These are phyloP conservation scores for Coleophoma cylindrospora DNA, from an alignment of 2,329 filamentous ascomycete genomes.

Conservation along the genomic window DNA sequence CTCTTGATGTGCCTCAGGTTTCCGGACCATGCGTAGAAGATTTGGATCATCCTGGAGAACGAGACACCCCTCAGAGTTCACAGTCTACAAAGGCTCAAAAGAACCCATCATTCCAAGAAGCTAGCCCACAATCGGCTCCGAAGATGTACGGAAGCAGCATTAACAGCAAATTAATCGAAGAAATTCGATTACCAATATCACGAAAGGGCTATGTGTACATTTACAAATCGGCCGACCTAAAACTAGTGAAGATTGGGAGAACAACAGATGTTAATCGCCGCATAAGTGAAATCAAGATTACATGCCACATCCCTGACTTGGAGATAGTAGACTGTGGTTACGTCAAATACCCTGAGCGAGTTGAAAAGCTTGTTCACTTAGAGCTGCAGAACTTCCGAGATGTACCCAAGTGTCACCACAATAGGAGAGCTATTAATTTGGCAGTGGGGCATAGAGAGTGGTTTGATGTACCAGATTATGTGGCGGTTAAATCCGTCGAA, in stretches of 20 bases:
- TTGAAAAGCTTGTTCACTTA: slow-evolving; percentile 1
- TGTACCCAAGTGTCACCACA: not conserved
- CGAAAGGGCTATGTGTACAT: not conserved
- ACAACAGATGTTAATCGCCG: not conserved
- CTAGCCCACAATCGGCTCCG: not conserved
- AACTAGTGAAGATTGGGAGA: slow-evolving; percentile 2
- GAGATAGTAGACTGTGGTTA: not conserved
- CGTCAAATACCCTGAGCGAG: slow-evolving; percentile 2
- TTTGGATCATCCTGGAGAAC: not conserved
- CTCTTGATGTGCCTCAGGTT: too few species aligned
- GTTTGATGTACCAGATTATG: slow-evolving; percentile 2
- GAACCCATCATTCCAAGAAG: not conserved
- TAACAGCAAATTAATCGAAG: slow-evolving; percentile 1
- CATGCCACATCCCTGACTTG: slow-evolving; percentile 2
- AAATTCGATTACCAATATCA: not conserved
- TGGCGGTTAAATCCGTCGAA: slow-evolving; percentile 1
- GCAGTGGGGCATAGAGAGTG: slow-evolving; percentile 1
- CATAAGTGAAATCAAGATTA: not conserved
- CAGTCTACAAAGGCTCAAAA: not conserved
- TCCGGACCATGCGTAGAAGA: too few species aligned
- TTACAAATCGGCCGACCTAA: not conserved
- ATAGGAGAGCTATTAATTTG: not conserved
- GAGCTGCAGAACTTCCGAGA: slow-evolving; percentile 4
- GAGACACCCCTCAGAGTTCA: not conserved
- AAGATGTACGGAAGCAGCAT: not conserved